Percentiles rank a stretch among this genome's conserved stretches.
Evolutionary conservation across 306 rosid genomes (phyloP).

Genomic region (Castanea mollissima): DNA sequence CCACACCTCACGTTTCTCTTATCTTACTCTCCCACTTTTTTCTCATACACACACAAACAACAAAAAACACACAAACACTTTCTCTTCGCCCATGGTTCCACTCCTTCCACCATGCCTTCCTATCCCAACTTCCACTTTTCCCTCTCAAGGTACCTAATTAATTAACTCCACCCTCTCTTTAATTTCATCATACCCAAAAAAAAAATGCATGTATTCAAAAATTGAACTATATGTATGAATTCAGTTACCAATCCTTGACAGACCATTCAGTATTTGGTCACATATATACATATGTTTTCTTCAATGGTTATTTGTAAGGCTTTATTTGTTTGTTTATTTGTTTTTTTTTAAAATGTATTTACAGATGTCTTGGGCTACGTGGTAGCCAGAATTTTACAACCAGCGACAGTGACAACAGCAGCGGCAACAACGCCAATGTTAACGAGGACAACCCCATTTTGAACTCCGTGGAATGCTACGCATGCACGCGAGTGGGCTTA

Average conservation of each 20-base stretch:
- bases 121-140: constrained; percentile 46
- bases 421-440: neutral
- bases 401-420: constrained; percentile 10
- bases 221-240: no score
- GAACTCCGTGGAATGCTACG: constrained; percentile 68
- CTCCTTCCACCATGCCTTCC: constrained; percentile 61
- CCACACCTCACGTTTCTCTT: neutral
- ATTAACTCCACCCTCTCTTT: no score
- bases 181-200: no score
- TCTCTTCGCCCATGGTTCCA: constrained; percentile 54
- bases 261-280: neutral
- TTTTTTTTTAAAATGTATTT: neutral
- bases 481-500: constrained; percentile 83
- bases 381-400: neutral
- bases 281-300: neutral
- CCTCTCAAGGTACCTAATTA: constrained; percentile 42
- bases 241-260: no score
- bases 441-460: constrained; percentile 25
- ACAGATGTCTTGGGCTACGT: neutral
- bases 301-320: neutral
- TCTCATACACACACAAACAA: neutral
- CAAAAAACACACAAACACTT: neutral
- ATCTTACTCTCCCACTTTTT: neutral
- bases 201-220: no score
- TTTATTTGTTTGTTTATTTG: neutral